phyloP scores from a whole-genome alignment of 345 rosid species.

The Murraya paniculata region DNA sequence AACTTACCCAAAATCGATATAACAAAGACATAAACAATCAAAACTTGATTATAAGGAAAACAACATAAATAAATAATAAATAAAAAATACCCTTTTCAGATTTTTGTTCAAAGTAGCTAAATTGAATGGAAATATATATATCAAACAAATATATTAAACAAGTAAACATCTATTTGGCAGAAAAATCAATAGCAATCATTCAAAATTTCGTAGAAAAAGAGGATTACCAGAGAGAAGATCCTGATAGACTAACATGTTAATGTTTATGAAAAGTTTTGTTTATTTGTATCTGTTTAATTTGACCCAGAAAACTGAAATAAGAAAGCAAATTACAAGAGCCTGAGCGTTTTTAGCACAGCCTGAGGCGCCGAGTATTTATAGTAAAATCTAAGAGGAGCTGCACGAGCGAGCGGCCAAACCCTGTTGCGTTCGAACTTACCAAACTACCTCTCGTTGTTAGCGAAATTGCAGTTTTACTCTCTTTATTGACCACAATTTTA shows the following conservation, averaged over 20 bases:
- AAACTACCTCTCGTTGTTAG: background rate
- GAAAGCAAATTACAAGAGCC: background rate
- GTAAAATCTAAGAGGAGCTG: background rate
- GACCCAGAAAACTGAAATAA: background rate
- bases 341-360: background rate
- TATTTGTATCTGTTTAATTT: background rate
- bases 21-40: background rate
- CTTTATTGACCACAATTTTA: background rate
- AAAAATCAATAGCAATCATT: background rate
- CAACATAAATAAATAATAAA: background rate
- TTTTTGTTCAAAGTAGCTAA: background rate
- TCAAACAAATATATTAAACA: background rate
- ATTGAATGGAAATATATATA: background rate
- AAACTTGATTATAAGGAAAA: background rate
- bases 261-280: background rate
- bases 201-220: background rate
- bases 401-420: background rate
- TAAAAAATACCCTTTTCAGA: background rate
- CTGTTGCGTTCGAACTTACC: background rate
- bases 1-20: background rate
- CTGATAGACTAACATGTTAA: conserved; percentile 12
- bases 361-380: conserved; percentile 9
- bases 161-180: background rate
- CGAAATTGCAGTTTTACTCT: background rate
- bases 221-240: conserved; percentile 16